These are phyloP conservation scores for Termitomyces sp. DNA, from an alignment of 768 basidiomycete species.

Conservation along the genomic window DNA sequence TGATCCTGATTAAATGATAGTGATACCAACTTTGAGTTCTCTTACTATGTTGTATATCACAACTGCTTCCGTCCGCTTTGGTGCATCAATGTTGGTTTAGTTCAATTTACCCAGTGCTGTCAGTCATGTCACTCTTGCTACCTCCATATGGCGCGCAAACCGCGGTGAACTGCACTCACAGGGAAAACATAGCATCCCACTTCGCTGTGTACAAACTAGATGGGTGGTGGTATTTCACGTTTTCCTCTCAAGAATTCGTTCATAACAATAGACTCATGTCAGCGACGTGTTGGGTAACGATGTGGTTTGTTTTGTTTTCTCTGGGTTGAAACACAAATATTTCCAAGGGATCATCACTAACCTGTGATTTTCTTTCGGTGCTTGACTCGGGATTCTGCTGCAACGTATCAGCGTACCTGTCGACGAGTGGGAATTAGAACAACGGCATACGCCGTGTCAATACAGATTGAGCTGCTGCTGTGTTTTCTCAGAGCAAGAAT, in stretches of 20 bases:
- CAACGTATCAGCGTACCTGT: not conserved
- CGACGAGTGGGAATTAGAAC: not conserved
- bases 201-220: not conserved
- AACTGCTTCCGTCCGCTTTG: not conserved
- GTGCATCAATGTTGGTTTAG: not conserved
- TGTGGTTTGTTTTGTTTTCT: not conserved
- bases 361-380: too few species aligned
- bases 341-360: not conserved
- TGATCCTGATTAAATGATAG: not conserved
- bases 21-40: not conserved
- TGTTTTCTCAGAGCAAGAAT: not conserved
- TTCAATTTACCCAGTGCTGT: not conserved
- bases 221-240: not conserved
- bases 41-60: not conserved
- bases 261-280: not conserved
- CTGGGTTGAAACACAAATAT: not conserved
- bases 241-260: not conserved
- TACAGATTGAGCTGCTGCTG: not conserved
- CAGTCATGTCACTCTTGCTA: not conserved
- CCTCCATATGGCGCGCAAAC: not conserved
- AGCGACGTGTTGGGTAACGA: not conserved
- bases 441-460: not conserved
- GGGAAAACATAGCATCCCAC: too few species aligned
- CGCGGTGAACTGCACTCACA: not conserved
- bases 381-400: not conserved